A percentile compares a stretch with the other conserved stretches of the same genome.
phyloP scores from a whole-genome alignment of 257 asterid species.

The Fraxinus americana region DNA sequence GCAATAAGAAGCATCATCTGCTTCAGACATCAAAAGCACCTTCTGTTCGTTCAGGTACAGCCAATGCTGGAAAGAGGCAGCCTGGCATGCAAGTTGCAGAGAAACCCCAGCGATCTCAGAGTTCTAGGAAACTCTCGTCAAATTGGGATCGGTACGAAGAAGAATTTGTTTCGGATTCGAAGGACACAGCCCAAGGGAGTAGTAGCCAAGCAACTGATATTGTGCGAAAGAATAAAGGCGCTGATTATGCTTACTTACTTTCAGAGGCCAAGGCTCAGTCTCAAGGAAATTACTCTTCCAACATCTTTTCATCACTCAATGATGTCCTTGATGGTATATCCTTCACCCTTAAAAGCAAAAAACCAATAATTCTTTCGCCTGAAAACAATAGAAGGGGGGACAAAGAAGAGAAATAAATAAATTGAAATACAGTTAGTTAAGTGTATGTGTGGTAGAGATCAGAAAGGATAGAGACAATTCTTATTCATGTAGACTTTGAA shows the following conservation, averaged over 20 bases:
- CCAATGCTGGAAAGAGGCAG: neutral
- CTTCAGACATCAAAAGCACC: neutral
- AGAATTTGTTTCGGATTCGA: neutral
- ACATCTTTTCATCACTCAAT: slow-evolving; percentile 12
- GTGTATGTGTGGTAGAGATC: neutral
- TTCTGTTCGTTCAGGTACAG: neutral
- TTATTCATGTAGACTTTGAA: neutral
- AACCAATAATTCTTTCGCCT: neutral
- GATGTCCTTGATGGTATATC: slow-evolving; percentile 58
- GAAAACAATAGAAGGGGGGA: too few species aligned
- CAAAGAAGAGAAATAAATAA: neutral
- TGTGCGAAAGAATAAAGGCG: slow-evolving; percentile 1
- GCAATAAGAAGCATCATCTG: neutral
- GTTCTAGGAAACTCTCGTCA: neutral
- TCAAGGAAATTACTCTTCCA: neutral
- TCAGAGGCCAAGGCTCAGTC: slow-evolving; percentile 5
- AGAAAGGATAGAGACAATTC: neutral
- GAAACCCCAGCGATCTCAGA: neutral
- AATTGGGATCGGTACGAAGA: neutral
- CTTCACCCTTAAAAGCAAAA: slow-evolving; percentile 21
- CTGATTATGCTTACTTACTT: neutral
- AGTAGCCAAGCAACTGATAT: neutral
- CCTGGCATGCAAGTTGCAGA: neutral
- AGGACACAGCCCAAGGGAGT: neutral
- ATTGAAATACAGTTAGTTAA: neutral